A percentile compares a stretch with the other conserved stretches of the same genome.
phyloP scores from a whole-genome alignment of 2,329 filamentous ascomycete genomes.

The Alternaria consortialis region DNA sequence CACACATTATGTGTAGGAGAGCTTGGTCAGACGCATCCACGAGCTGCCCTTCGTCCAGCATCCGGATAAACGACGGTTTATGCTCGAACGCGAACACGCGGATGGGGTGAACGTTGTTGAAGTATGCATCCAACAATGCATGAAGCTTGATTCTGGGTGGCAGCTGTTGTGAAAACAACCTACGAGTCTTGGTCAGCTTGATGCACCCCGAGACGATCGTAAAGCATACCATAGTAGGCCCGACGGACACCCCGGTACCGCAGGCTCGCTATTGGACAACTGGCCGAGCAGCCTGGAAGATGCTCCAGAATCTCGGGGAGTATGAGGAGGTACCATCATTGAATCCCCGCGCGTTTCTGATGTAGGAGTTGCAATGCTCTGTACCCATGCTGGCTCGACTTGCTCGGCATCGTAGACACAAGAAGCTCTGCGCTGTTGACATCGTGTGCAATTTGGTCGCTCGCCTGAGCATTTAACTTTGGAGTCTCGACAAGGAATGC shows the following conservation, averaged over 20 bases:
- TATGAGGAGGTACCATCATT: conserved; percentile 22
- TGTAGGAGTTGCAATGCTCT: conserved; percentile 33
- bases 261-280: conserved; percentile 15
- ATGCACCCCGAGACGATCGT: neutral
- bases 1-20: conserved; percentile 45
- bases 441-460: conserved; percentile 40
- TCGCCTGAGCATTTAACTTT: conserved; percentile 48
- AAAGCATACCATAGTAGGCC: conserved; percentile 32
- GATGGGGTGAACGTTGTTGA: conserved; percentile 43
- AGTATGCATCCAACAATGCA: conserved; percentile 41
- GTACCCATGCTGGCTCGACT: conserved; percentile 44
- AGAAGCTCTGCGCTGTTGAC: conserved; percentile 33
- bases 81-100: conserved; percentile 43
- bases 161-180: conserved; percentile 37
- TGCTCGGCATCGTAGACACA: conserved; percentile 43
- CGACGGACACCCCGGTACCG: conserved; percentile 31
- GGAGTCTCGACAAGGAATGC: conserved; percentile 41
- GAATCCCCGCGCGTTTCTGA: conserved; percentile 19
- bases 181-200: conserved; percentile 8
- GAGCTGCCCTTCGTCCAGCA: conserved; percentile 45
- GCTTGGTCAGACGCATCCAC: conserved; percentile 41
- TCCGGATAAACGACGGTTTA: conserved; percentile 45
- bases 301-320: conserved; percentile 25
- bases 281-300: conserved; percentile 6
- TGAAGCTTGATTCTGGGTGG: conserved; percentile 37